These are phyloP conservation scores for Acanthamoeba lenticulata DNA, from an alignment of 208 protist genomes.

Conservation along the genomic window DNA sequence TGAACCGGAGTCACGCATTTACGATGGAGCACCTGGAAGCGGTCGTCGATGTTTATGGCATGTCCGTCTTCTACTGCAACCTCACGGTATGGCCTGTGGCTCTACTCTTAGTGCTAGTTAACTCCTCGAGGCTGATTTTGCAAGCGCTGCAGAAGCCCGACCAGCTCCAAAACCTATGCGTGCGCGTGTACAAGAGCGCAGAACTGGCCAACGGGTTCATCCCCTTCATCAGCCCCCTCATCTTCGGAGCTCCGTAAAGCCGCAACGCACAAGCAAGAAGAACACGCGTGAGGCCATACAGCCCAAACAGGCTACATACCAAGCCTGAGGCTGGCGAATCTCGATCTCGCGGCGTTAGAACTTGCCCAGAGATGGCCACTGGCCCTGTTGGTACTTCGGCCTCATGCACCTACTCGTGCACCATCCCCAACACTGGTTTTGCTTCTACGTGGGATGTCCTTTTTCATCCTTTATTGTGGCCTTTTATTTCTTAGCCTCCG, in stretches of 20 bases:
- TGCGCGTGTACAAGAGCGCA: neutral
- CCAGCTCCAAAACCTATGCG: neutral
- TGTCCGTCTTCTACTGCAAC: conserved; percentile 18
- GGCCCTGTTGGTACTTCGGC: too few species aligned
- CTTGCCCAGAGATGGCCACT: too few species aligned
- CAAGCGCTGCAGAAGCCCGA: neutral
- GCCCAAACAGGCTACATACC: too few species aligned
- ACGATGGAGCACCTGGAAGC: neutral
- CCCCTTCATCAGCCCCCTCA: neutral
- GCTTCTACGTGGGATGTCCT: too few species aligned
- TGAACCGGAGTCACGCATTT: neutral
- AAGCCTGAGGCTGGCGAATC: too few species aligned
- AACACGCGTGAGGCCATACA: too few species aligned
- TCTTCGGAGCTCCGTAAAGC: neutral
- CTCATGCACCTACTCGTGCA: too few species aligned
- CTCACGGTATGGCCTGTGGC: neutral
- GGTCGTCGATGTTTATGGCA: neutral
- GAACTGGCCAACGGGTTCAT: conserved; percentile 3
- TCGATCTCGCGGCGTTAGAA: too few species aligned
- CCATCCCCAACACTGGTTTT: too few species aligned
- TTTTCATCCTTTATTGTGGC: too few species aligned
- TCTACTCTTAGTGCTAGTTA: neutral
- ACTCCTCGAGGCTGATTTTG: neutral
- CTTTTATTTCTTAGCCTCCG: too few species aligned
- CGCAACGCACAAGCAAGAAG: too few species aligned